Conservation (phyloP, 2,329 filamentous ascomycete species). For the Talaromyces verruculosus region DNA sequence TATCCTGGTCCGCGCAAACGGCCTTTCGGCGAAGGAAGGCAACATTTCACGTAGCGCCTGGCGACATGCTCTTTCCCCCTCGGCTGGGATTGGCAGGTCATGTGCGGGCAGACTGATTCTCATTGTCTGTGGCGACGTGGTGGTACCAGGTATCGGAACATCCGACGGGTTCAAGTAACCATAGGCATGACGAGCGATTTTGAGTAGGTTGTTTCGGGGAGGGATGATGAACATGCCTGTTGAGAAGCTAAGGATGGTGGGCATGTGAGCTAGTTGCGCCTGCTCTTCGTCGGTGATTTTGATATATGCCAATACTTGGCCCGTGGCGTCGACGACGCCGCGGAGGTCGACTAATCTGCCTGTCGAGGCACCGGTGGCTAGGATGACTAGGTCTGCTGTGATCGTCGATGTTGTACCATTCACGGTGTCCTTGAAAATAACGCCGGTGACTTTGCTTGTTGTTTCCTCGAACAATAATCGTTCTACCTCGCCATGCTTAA, state of each 20-base stretch:
- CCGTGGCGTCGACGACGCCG: conserved; percentile 75
- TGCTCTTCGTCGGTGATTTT: conserved; percentile 72
- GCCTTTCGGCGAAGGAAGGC: conserved; percentile 59
- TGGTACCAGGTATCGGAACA: conserved; percentile 31
- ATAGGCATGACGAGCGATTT: conserved; percentile 68
- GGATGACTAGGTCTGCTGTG: conserved; percentile 69
- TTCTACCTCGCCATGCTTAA: conserved; percentile 39
- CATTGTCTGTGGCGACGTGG: conserved; percentile 27
- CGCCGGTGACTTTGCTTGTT: conserved; percentile 43
- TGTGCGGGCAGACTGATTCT: conserved; percentile 42
- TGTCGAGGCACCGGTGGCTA: conserved; percentile 88
- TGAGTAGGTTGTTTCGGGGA: conserved; percentile 58
- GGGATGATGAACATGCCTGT: conserved; percentile 58
- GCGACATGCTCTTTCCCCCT: conserved; percentile 63
- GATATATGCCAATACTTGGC: conserved; percentile 77
- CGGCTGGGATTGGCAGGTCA: conserved; percentile 45
- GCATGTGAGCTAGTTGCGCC: conserved; percentile 61
- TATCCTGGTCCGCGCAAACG: conserved; percentile 62
- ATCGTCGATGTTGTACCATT: conserved; percentile 39
- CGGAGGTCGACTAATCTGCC: conserved; percentile 72
- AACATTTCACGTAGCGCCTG: conserved; percentile 61
- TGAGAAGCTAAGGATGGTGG: conserved; percentile 57
- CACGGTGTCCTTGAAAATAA: conserved; percentile 43
- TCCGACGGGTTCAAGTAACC: conserved; percentile 58
- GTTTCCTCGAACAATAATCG: conserved; percentile 32